Evolutionary conservation across 352 stramenopile genomes (phyloP).

Genomic region (Phytophthora crassamura): DNA sequence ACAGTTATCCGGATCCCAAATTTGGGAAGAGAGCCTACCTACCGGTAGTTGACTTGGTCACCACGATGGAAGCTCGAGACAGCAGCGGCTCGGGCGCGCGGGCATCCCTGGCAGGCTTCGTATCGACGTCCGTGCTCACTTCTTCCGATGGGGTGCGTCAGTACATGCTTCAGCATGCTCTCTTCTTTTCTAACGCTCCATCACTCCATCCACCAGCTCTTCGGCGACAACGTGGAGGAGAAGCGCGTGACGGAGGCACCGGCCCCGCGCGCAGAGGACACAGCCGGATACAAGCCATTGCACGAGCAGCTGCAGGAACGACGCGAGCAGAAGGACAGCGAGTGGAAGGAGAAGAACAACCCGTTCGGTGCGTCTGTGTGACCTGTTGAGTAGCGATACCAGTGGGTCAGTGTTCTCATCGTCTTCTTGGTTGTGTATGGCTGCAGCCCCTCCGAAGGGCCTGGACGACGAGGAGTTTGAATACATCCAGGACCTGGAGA

Average conservation of each 20-base stretch:
- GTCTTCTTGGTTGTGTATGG: background rate
- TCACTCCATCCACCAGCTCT: conserved; percentile 55
- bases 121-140: conserved; percentile 86
- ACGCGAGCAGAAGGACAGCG: conserved; percentile 79
- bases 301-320: conserved; percentile 86
- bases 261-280: conserved; percentile 46
- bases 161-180: background rate
- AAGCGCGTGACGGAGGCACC: conserved; percentile 77
- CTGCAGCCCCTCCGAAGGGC: conserved; percentile 80
- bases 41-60: too few relatives aligned
- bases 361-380: conserved; percentile 65
- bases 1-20: too few relatives aligned
- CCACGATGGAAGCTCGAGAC: conserved; percentile 35
- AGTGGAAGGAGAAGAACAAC: conserved; percentile 93
- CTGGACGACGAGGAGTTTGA: conserved; percentile 87
- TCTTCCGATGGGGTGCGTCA: conserved; percentile 79
- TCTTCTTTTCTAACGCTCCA: too few relatives aligned
- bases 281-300: conserved; percentile 68
- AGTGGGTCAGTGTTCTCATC: background rate
- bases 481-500: conserved; percentile 81
- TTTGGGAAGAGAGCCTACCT: too few relatives aligned
- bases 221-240: conserved; percentile 88
- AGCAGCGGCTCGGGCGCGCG: conserved; percentile 29
- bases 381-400: background rate
- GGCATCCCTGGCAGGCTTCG: conserved; percentile 69